Evolutionary conservation across 768 basidiomycete species (phyloP).

Genomic region (Podaxis sp.): DNA sequence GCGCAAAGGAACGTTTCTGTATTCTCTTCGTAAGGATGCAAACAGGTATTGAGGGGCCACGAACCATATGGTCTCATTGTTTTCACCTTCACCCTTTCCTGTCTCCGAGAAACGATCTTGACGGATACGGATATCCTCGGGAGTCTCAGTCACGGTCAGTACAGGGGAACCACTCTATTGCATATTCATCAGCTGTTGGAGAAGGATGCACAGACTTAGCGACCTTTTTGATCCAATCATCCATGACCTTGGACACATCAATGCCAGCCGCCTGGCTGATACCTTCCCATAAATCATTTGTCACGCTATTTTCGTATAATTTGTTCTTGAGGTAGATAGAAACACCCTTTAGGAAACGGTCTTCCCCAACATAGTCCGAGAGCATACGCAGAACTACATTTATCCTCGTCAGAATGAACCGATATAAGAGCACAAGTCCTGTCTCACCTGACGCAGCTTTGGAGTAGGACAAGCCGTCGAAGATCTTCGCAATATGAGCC

Average conservation of each 20-base stretch:
- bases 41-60: constrained; percentile 4
- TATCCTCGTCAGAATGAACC: background rate
- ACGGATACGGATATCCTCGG: constrained; percentile 69
- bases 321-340: constrained; percentile 90
- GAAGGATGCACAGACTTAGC: background rate
- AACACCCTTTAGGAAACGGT: constrained; percentile 83
- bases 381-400: constrained; percentile 88
- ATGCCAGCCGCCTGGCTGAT: constrained; percentile 73
- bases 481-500: constrained; percentile 55
- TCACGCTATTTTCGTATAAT: constrained; percentile 81
- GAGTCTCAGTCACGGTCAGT: constrained; percentile 77
- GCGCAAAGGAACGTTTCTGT: constrained; percentile 79
- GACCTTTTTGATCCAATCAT: constrained; percentile 87
- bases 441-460: constrained; percentile 75
- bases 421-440: background rate
- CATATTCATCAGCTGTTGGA: background rate
- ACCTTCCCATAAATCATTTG: constrained; percentile 85
- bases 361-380: constrained; percentile 83
- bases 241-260: constrained; percentile 80
- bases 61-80: constrained; percentile 88
- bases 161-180: constrained; percentile 79
- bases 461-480: constrained; percentile 84
- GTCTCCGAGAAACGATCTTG: constrained; percentile 94
- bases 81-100: constrained; percentile 73
- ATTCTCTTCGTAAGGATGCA: constrained; percentile 2